These are phyloP conservation scores for Candida sanyaensis DNA, from an alignment of 1,139 yeast species.

Conservation along the genomic window DNA sequence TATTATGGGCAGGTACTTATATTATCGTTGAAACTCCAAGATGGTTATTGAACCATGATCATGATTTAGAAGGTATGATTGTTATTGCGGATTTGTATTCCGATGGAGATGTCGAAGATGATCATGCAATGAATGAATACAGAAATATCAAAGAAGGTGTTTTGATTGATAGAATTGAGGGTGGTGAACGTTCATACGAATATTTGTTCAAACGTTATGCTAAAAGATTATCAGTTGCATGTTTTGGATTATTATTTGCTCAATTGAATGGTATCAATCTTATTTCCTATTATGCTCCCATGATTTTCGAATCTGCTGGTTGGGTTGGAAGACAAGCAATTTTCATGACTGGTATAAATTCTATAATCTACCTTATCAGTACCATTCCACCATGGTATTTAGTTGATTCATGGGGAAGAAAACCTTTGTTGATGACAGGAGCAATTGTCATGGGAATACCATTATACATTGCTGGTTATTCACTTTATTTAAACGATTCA, in stretches of 20 bases:
- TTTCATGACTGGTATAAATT: conserved; percentile 90
- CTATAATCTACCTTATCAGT: conserved; percentile 69
- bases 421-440: conserved; percentile 77
- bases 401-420: conserved; percentile 76
- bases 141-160: conserved; percentile 47
- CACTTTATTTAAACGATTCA: conserved; percentile 57
- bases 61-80: conserved; percentile 78
- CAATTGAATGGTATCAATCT: conserved; percentile 93
- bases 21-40: conserved; percentile 86
- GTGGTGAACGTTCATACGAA: conserved; percentile 61
- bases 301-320: conserved; percentile 93
- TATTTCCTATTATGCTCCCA: conserved; percentile 89
- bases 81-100: conserved; percentile 50
- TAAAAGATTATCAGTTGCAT: conserved; percentile 81
- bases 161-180: conserved; percentile 71
- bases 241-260: conserved; percentile 89
- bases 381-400: conserved; percentile 92
- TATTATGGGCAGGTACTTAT: conserved; percentile 71
- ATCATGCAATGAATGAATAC: conserved; percentile 59
- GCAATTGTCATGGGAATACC: conserved; percentile 78
- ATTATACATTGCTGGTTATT: conserved; percentile 63
- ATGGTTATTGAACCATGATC: conserved; percentile 86
- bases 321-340: conserved; percentile 89
- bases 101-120: conserved; percentile 56
- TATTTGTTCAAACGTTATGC: conserved; percentile 68